Evolutionary conservation across 73 alveolate species (phyloP).

Genomic region (Breviolum minutum): DNA sequence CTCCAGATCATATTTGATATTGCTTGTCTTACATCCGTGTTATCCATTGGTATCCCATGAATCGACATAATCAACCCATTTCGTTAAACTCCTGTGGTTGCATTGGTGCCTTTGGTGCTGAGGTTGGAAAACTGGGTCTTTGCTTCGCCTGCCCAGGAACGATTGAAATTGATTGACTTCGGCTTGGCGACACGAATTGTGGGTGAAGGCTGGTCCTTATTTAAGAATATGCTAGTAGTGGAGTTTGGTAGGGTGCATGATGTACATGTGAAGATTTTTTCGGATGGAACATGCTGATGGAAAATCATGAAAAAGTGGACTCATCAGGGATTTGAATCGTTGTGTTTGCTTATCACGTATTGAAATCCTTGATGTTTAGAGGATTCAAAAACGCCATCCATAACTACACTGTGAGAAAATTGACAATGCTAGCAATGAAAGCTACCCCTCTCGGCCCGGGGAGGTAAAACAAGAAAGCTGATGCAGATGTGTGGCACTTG

Average conservation of each 20-base stretch:
- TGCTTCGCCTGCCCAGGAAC: conserved; percentile 71
- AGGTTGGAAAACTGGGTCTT: conserved; percentile 92
- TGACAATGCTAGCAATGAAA: too few relatives aligned
- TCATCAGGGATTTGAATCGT: too few relatives aligned
- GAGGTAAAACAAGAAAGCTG: conserved; percentile 47
- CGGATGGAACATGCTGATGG: too few relatives aligned
- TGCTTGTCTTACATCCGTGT: not conserved
- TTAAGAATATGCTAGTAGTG: not conserved
- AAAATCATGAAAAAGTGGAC: too few relatives aligned
- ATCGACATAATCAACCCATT: not conserved
- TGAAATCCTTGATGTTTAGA: too few relatives aligned
- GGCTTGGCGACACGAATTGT: conserved; percentile 70
- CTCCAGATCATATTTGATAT: not conserved
- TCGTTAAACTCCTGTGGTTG: too few relatives aligned
- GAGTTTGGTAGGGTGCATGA: too few relatives aligned
- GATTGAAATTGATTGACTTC: conserved; percentile 62
- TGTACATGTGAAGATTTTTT: not conserved
- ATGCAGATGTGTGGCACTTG: conserved; percentile 89
- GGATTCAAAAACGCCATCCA: not conserved
- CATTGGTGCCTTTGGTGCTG: too few relatives aligned
- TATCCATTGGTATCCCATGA: not conserved
- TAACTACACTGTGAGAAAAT: too few relatives aligned
- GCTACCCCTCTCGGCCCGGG: not conserved
- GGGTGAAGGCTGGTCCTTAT: not conserved
- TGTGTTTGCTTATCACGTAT: too few relatives aligned